A percentile compares a stretch with the other conserved stretches of the same genome.
phyloP scores from a whole-genome alignment of 2,329 filamentous ascomycete species.

The Talaromyces amestolkiae region DNA sequence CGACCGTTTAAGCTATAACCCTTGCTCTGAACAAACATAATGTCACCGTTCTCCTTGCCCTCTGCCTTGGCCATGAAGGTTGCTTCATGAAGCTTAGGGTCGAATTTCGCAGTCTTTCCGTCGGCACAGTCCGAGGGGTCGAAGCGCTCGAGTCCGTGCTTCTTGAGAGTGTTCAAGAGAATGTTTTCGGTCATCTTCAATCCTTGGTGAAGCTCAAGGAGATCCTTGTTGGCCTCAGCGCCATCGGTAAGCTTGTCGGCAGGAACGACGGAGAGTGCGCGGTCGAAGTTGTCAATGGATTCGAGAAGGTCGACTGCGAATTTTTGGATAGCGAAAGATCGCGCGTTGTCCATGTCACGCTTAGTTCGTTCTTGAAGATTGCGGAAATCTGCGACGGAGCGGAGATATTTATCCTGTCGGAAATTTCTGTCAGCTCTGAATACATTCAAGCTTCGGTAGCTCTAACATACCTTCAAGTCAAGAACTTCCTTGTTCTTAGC shows the following conservation, averaged over 20 bases:
- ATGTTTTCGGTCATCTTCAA: slow-evolving; percentile 94
- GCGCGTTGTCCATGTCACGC: slow-evolving; percentile 82
- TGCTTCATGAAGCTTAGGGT: slow-evolving; percentile 95
- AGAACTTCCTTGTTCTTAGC: slow-evolving; percentile 68
- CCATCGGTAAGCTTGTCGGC: slow-evolving; percentile 63
- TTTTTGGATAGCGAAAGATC: slow-evolving; percentile 88
- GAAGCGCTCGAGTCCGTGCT: slow-evolving; percentile 90
- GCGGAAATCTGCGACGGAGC: slow-evolving; percentile 92
- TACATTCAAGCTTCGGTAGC: neutral
- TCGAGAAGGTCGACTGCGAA: slow-evolving; percentile 96
- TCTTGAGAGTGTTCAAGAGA: slow-evolving; percentile 81
- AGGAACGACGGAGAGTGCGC: slow-evolving; percentile 77
- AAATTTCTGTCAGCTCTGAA: neutral
- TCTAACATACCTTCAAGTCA: slow-evolving; percentile 73
- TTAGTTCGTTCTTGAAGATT: slow-evolving; percentile 94
- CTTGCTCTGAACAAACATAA: slow-evolving; percentile 93
- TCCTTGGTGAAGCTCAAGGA: slow-evolving; percentile 78
- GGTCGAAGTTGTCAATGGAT: slow-evolving; percentile 94
- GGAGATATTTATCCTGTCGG: slow-evolving; percentile 83
- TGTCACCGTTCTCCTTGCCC: slow-evolving; percentile 83
- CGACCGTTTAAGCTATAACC: slow-evolving; percentile 92
- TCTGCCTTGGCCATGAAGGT: slow-evolving; percentile 88
- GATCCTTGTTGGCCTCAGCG: slow-evolving; percentile 63
- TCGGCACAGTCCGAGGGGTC: slow-evolving; percentile 59
- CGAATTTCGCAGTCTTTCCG: slow-evolving; percentile 74